phyloP scores from a whole-genome alignment of 768 basidiomycete species.

The Galerina sulciceps region DNA sequence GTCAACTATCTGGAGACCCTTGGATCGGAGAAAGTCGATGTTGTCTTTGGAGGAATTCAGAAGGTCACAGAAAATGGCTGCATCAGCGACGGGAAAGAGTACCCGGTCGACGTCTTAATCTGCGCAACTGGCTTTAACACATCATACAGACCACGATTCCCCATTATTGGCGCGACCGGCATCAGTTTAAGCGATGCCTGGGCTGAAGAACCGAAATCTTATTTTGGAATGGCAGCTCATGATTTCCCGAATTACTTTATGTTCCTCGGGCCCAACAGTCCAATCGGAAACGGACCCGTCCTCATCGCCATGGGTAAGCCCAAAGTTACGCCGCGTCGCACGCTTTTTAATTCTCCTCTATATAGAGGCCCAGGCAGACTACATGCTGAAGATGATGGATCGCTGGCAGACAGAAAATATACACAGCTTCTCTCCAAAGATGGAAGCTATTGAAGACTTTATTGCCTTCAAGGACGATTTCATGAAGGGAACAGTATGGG shows the following conservation, averaged over 20 bases:
- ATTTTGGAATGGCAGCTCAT: conserved; percentile 33
- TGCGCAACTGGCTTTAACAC: conserved; percentile 45
- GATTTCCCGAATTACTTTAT: conserved; percentile 40
- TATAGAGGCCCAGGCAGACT: conserved; percentile 36
- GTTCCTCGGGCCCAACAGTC: conserved; percentile 36
- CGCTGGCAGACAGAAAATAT: conserved; percentile 41
- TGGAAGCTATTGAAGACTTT: conserved; percentile 38
- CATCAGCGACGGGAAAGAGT: conserved; percentile 32
- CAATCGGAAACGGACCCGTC: conserved; percentile 38
- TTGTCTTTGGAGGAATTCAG: conserved; percentile 33
- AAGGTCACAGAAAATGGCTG: conserved; percentile 35
- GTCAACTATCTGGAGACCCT: conserved; percentile 39
- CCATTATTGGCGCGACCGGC: conserved; percentile 29
- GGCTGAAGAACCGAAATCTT: conserved; percentile 32
- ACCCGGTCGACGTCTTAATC: conserved; percentile 37
- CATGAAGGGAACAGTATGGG: conserved; percentile 38
- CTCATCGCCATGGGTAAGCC: conserved; percentile 31
- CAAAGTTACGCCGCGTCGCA: neutral
- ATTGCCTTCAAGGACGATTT: conserved; percentile 34
- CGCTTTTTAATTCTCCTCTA: neutral
- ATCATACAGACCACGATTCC: conserved; percentile 36
- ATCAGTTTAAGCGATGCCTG: conserved; percentile 34
- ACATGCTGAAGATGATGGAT: conserved; percentile 35
- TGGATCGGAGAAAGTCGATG: conserved; percentile 31
- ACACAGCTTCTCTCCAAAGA: conserved; percentile 36